Percentiles rank a stretch among this genome's conserved stretches.
These are phyloP conservation scores for Hymenoscyphus repandus DNA, from an alignment of 2,329 filamentous ascomycete genomes.

Conservation along the genomic window DNA sequence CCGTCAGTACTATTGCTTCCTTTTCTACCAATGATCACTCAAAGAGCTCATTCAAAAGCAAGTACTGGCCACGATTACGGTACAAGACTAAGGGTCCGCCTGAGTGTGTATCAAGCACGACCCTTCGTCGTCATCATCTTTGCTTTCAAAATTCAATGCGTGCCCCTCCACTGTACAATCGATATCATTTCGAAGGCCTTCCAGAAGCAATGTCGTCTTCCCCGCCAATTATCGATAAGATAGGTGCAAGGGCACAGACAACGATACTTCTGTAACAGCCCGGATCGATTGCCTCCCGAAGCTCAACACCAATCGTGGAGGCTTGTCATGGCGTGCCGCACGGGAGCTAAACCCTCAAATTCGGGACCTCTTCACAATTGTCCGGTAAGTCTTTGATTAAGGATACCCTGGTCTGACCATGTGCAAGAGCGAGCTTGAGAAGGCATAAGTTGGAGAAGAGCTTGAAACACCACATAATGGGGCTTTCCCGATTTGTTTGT, in stretches of 20 bases:
- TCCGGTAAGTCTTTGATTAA: too few relatives aligned
- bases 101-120: not conserved
- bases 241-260: not conserved
- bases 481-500: too few relatives aligned
- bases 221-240: constrained; percentile 2
- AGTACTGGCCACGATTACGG: too few relatives aligned
- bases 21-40: too few relatives aligned
- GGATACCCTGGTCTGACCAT: too few relatives aligned
- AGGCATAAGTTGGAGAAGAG: too few relatives aligned
- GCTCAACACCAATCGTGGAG: not conserved
- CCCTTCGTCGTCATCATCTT: not conserved
- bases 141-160: not conserved
- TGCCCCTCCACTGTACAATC: not conserved
- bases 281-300: not conserved
- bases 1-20: too few relatives aligned
- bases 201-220: constrained; percentile 5
- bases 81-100: too few relatives aligned
- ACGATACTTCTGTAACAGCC: not conserved
- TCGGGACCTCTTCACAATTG: not conserved
- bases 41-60: too few relatives aligned
- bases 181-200: not conserved
- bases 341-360: not conserved
- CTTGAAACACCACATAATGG: too few relatives aligned
- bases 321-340: not conserved
- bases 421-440: too few relatives aligned